phyloP scores from a whole-genome alignment of 2,329 filamentous ascomycete genomes.

The Lachnellula hyalina region DNA sequence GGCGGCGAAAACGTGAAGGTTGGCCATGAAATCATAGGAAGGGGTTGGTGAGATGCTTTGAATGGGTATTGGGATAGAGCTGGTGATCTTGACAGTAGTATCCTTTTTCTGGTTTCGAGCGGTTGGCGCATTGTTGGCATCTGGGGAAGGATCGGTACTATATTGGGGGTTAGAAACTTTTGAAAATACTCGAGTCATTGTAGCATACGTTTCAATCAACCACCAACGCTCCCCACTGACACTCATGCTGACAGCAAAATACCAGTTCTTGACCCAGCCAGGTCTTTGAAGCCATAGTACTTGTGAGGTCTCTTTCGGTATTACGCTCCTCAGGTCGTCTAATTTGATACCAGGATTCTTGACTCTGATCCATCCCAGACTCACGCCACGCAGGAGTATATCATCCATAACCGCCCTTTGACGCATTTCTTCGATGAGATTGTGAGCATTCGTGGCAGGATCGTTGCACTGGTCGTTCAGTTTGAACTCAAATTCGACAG shows the following conservation, averaged over 20 bases:
- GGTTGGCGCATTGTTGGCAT: conserved; percentile 3
- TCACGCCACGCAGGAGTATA: conserved; percentile 54
- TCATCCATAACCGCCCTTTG: conserved; percentile 57
- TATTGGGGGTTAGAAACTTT: conserved; percentile 27
- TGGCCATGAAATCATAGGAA: conserved; percentile 31
- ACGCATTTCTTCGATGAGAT: conserved; percentile 55
- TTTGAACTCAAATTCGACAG: conserved; percentile 54
- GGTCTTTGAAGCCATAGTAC: conserved; percentile 63
- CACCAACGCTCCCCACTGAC: conserved; percentile 75
- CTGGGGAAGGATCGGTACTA: conserved; percentile 10
- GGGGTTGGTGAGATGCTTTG: conserved; percentile 23
- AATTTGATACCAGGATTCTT: conserved; percentile 37
- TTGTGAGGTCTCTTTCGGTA: conserved; percentile 58
- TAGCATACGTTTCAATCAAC: conserved; percentile 55
- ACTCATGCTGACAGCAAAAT: conserved; percentile 64
- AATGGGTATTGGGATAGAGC: conserved; percentile 23
- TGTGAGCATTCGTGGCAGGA: conserved; percentile 51
- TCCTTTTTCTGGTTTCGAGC: conserved; percentile 9
- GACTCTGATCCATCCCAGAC: conserved; percentile 57
- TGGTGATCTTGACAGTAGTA: conserved; percentile 17
- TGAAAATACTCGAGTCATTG: background rate
- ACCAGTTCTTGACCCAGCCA: conserved; percentile 70
- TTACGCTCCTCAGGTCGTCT: conserved; percentile 52
- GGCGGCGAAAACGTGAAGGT: conserved; percentile 33
- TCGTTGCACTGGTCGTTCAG: conserved; percentile 56